Evolutionary conservation across 2,329 filamentous ascomycete species (phyloP).

Genomic region (Ceratocystis albifundus): DNA sequence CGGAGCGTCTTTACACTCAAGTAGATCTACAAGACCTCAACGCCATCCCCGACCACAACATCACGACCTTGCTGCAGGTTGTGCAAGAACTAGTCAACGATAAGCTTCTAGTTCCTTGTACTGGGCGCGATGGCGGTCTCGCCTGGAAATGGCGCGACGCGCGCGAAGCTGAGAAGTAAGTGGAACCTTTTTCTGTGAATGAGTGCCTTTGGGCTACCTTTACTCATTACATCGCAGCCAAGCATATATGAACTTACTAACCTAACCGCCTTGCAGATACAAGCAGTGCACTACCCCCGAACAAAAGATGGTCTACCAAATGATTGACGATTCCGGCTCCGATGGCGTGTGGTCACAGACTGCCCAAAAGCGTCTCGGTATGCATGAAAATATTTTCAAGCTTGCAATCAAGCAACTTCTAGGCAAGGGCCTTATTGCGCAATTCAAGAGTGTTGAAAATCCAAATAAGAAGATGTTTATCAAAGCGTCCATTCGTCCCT

Average conservation of each 20-base stretch:
- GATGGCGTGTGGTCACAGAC: slow-evolving; percentile 87
- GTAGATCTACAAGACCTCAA: slow-evolving; percentile 46
- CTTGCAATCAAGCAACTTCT: slow-evolving; percentile 76
- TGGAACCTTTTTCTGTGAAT: slow-evolving; percentile 16
- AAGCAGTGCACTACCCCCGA: slow-evolving; percentile 56
- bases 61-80: slow-evolving; percentile 43
- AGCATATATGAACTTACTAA: background rate
- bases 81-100: slow-evolving; percentile 49
- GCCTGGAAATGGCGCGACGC: slow-evolving; percentile 48
- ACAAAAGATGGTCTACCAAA: slow-evolving; percentile 69
- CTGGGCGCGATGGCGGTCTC: slow-evolving; percentile 34
- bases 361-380: slow-evolving; percentile 65
- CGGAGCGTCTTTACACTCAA: slow-evolving; percentile 44
- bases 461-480: slow-evolving; percentile 95
- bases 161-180: slow-evolving; percentile 52
- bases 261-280: slow-evolving; percentile 36
- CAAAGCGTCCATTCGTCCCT: slow-evolving; percentile 69
- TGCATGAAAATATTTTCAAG: slow-evolving; percentile 74
- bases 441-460: slow-evolving; percentile 84
- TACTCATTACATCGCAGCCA: background rate
- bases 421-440: slow-evolving; percentile 67
- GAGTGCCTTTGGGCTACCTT: background rate
- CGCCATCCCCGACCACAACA: slow-evolving; percentile 46
- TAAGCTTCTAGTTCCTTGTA: slow-evolving; percentile 44
- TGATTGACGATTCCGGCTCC: slow-evolving; percentile 73